These are phyloP conservation scores for Alternaria viburni DNA, from an alignment of 2,329 filamentous ascomycete species.

Conservation along the genomic window DNA sequence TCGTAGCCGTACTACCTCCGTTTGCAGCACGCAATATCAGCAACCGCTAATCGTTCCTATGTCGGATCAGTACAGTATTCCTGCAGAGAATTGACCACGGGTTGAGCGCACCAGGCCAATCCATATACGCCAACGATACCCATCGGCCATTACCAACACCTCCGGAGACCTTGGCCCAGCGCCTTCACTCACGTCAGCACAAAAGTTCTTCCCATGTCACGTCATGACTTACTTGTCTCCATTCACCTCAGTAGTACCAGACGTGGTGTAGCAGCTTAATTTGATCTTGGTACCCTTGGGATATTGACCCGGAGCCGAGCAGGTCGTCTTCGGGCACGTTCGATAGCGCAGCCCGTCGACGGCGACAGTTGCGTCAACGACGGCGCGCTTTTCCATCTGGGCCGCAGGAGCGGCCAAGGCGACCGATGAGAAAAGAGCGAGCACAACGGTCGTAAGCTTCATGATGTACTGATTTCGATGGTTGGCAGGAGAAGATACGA, in stretches of 20 bases:
- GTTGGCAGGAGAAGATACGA: neutral
- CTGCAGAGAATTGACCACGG: neutral
- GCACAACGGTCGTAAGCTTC: neutral
- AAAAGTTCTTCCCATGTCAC: neutral
- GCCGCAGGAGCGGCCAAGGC: neutral
- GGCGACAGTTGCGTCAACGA: slow-evolving; percentile 1
- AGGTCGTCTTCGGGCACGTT: slow-evolving; percentile 8
- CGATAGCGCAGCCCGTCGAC: slow-evolving; percentile 11
- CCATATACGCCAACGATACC: slow-evolving; percentile 6
- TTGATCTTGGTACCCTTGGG: slow-evolving; percentile 6
- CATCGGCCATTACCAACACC: neutral
- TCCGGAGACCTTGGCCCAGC: slow-evolving; percentile 4
- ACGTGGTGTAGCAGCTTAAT: slow-evolving; percentile 6
- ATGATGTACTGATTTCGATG: neutral
- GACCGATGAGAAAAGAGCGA: neutral
- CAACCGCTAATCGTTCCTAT: neutral
- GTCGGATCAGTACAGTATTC: neutral
- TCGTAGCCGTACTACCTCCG: neutral
- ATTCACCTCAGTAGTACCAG: slow-evolving; percentile 2
- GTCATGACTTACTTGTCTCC: slow-evolving; percentile 5
- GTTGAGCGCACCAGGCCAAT: neutral
- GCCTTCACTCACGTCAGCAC: neutral
- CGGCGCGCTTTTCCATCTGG: neutral
- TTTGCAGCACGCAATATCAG: neutral
- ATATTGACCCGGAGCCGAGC: slow-evolving; percentile 6